Evolutionary conservation across 1,284 basidiomycete genomes (phyloP), one percentile per base, ranked within the genome.

Genomic region (Ustilago crameri): DNA sequence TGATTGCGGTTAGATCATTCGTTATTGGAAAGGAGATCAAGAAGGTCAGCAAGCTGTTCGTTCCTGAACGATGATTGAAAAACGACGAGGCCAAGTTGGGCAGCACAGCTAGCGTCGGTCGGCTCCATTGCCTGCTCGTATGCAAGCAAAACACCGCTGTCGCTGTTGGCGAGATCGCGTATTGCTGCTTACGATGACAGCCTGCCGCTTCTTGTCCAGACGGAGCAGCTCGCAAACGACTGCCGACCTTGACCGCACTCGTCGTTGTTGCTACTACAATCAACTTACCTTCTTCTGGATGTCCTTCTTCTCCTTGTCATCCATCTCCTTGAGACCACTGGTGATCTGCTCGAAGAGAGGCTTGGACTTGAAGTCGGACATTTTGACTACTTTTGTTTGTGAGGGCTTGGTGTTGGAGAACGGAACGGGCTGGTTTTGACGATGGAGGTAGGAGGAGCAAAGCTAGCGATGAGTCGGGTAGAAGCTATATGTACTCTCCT

Each of bases 241-340:
- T 7, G 37, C 37, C 18, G 37, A 17, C 18, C 15, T 17, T n/a
- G 20, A 22, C 40, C 10, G 40, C 40, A 20, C 30, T 12, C 30
- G 30, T 30, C 30, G 30, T 30, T 12, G 30, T 12, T 30, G 30
- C 30, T 30, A n/a, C 30, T 5, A 30, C 7, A 12, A 30, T 12
- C 30, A 41, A 71, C 74, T 23, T 61, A 91, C 93, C 90, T 94
- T 95, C 85, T 94, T 93, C 65, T 95, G 89, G 84, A 91, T 89
- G 40, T 87, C 85, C 80, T 90, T 87, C 86, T 89, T 93, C 85
- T 95, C 91, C 60, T 87, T 85, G 51, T 92, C 91, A 52, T 86
- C 87, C 86, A 88, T 89, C 58, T 84, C 84, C 41, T 86, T 85
- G 80, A 95, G 90, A 17, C 88, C 87, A n/a, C 85, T 68, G 42